phyloP scores from a whole-genome alignment of 192 early-diverging fungal genomes.

The Dimargaris xerosporica region DNA sequence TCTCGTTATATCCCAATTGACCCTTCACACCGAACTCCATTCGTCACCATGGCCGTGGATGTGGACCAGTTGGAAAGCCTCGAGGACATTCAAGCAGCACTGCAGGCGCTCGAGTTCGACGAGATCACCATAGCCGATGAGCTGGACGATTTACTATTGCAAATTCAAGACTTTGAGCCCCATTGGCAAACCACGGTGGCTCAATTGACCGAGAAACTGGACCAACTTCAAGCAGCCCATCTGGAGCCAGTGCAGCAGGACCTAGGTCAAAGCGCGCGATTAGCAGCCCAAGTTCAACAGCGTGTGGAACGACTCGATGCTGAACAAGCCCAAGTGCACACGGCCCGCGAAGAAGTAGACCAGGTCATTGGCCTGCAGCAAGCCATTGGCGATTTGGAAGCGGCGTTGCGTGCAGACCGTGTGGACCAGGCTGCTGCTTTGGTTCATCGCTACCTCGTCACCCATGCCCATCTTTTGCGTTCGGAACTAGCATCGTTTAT shows the following conservation, averaged over 20 bases:
- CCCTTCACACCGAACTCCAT: too few relatives aligned
- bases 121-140: neutral
- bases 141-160: constrained; percentile 1
- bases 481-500: neutral
- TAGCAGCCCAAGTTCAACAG: neutral
- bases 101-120: neutral
- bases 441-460: constrained; percentile 3
- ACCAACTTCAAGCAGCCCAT: neutral
- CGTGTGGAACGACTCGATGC: constrained; percentile 4
- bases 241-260: neutral
- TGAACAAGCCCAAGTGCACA: neutral
- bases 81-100: neutral
- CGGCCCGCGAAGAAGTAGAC: neutral
- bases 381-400: neutral
- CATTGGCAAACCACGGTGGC: neutral
- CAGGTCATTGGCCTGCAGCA: neutral
- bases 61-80: neutral
- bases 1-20: too few relatives aligned
- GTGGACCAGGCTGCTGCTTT: constrained; percentile 4
- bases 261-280: neutral
- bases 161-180: neutral
- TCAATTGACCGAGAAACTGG: too few relatives aligned
- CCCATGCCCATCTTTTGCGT: neutral
- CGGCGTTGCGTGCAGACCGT: neutral
- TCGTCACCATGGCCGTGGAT: too few relatives aligned